Evolutionary conservation across 202 grass and related monocot species (phyloP).

Genomic region (Brachypodium distachyon): DNA sequence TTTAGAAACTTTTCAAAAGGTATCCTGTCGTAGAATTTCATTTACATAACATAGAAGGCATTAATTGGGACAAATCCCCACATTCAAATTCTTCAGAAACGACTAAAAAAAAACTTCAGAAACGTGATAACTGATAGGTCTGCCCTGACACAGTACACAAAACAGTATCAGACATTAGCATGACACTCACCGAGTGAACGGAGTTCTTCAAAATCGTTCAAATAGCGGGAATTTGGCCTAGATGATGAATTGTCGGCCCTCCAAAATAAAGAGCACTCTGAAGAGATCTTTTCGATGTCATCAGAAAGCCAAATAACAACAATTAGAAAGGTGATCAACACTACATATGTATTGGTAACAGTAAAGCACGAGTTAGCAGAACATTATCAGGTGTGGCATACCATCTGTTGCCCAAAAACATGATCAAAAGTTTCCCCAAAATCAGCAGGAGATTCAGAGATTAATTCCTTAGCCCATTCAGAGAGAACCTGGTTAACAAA

Average conservation of each 20-base stretch:
- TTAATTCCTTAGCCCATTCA: conserved; percentile 85
- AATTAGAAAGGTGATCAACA: conserved; percentile 17
- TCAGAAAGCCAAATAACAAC: conserved; percentile 12
- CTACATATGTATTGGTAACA: not conserved
- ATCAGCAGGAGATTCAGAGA: conserved; percentile 48
- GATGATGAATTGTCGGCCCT: conserved; percentile 60
- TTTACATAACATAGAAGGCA: not conserved
- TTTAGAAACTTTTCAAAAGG: not conserved
- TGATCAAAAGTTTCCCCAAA: conserved; percentile 65
- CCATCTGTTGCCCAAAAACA: conserved; percentile 56
- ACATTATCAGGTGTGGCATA: conserved; percentile 31
- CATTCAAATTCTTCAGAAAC: not conserved
- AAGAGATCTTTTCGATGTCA: conserved; percentile 53
- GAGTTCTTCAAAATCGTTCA: conserved; percentile 92
- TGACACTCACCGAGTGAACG: conserved; percentile 72
- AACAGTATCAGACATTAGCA: not conserved
- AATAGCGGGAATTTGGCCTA: conserved; percentile 81
- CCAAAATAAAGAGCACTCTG: conserved; percentile 69
- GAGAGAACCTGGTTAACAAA: conserved; percentile 65
- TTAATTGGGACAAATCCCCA: not conserved
- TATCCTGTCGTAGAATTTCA: not conserved
- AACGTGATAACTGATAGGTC: not conserved
- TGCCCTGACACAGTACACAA: not conserved
- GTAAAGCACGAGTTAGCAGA: conserved; percentile 13
- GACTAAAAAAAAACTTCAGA: no score